Base-by-base conservation (phyloP, 2,329 filamentous ascomycete genomes). In the Ophiognomonia clavigignenti-juglandacearum region DNA sequence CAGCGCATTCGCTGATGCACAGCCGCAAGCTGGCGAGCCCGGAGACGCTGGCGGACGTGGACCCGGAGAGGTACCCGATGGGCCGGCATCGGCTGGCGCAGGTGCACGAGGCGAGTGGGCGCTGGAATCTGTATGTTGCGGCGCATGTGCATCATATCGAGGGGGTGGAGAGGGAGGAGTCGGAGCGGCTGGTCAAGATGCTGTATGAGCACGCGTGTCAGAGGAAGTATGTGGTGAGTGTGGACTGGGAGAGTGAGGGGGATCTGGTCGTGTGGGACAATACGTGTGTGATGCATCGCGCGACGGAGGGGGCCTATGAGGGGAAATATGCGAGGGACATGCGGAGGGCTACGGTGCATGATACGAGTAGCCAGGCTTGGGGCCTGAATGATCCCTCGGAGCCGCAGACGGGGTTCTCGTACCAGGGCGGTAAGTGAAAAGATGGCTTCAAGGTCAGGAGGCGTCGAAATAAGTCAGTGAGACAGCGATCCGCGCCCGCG, bases 61-160 rank as follows among this genome's bases (percentile, higher is more conserved):
- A 64, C 24, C 55, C 61, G 1, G 45, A 54, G 23, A 51, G 56
- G 29, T 50, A 66, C 54, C 40, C 47, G 19, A 39, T 54, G 64
- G 54, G 57, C 19, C 54, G 64, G 10, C 72, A 75, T 52, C 59
- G 59, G 31, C 53, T 75, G 1, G 50, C 73, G 0, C 71, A 74
- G 54, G 56, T 44, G 4, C 73, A 75, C 39, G 35, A 26, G 39
- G 62, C 66, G 1, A 66, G 61, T 8, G 66, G 66, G 2, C 57
- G 72, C 3, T 67, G 62, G 61, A 74, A 70, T 43, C 37, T 76
- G 14, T 75, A 74, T 49, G 60, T 74, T 23, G 67, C 70, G 0
- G 58, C 62, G 5, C 68, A 74, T 50, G 60, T 64, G 8, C 69
- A 73, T 52, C 70, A 72, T 48, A 61, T 74, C 24, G 69, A 72